A percentile compares a stretch with the other conserved stretches of the same genome.
phyloP scores from a whole-genome alignment of 495 filamentous ascomycete genomes.

The Penicillium malachiteum region DNA sequence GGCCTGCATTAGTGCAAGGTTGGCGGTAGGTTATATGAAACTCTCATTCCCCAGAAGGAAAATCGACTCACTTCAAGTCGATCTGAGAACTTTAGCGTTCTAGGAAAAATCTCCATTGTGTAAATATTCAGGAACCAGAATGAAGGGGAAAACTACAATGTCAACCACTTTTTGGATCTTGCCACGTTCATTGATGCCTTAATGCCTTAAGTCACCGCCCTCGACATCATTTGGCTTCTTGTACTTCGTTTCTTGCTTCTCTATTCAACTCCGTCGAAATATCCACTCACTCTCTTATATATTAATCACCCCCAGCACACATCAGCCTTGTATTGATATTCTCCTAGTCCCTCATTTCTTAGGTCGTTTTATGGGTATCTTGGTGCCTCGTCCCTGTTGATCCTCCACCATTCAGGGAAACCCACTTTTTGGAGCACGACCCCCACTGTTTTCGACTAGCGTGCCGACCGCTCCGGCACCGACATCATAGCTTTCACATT shows the following conservation, averaged over 20 bases:
- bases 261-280: neutral
- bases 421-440: slow-evolving; percentile 16
- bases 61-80: too few species aligned
- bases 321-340: neutral
- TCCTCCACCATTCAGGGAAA: slow-evolving; percentile 11
- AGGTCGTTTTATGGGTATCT: neutral
- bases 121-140: neutral
- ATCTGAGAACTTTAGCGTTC: neutral
- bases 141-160: neutral
- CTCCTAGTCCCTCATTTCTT: neutral
- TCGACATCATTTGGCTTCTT: neutral
- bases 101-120: neutral
- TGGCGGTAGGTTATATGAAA: too few species aligned
- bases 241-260: neutral
- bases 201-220: neutral
- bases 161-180: neutral
- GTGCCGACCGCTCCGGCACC: slow-evolving; percentile 20
- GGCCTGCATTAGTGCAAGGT: too few species aligned
- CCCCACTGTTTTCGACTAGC: slow-evolving; percentile 20
- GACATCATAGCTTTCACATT: slow-evolving; percentile 25
- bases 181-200: neutral
- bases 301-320: neutral
- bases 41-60: too few species aligned
- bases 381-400: slow-evolving; percentile 13
- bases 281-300: neutral